phyloP scores from a whole-genome alignment of 768 basidiomycete species.

The Boletus eberwhitei region DNA sequence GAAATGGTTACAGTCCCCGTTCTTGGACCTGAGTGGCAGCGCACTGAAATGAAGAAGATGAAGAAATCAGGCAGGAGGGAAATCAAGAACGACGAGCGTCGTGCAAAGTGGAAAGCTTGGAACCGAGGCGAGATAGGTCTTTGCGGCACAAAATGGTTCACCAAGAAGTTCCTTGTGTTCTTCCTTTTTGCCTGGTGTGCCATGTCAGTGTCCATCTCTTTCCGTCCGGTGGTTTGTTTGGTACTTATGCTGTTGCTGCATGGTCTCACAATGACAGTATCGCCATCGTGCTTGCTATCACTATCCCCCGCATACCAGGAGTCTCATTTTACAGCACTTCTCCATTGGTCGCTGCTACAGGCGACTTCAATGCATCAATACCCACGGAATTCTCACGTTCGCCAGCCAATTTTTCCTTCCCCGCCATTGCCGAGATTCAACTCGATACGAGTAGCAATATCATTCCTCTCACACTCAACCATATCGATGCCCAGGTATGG shows the following conservation, averaged over 20 bases:
- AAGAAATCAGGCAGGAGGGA: slow-evolving; percentile 69
- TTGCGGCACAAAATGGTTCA: slow-evolving; percentile 73
- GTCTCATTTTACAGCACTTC: slow-evolving; percentile 57
- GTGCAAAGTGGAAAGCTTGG: slow-evolving; percentile 69
- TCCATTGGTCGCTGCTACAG: slow-evolving; percentile 62
- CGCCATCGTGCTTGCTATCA: slow-evolving; percentile 70
- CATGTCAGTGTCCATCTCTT: slow-evolving; percentile 38
- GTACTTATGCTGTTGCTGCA: slow-evolving; percentile 1
- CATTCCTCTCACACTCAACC: slow-evolving; percentile 71
- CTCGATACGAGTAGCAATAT: slow-evolving; percentile 73
- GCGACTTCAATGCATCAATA: slow-evolving; percentile 52
- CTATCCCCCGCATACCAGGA: slow-evolving; percentile 77
- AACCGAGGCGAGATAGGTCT: slow-evolving; percentile 75
- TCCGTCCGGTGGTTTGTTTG: not conserved
- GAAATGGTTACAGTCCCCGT: slow-evolving; percentile 93
- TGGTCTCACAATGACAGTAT: slow-evolving; percentile 38
- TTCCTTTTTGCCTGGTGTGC: slow-evolving; percentile 58
- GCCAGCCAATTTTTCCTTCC: slow-evolving; percentile 90
- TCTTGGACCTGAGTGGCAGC: slow-evolving; percentile 87
- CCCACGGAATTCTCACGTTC: slow-evolving; percentile 64
- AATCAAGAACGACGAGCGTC: slow-evolving; percentile 50
- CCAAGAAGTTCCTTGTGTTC: slow-evolving; percentile 68
- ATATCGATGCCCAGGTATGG: slow-evolving; percentile 63
- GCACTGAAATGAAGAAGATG: slow-evolving; percentile 72
- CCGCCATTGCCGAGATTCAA: slow-evolving; percentile 69